phyloP scores from a whole-genome alignment of 148 eudicot genomes.

The Polygonum maritimum region DNA sequence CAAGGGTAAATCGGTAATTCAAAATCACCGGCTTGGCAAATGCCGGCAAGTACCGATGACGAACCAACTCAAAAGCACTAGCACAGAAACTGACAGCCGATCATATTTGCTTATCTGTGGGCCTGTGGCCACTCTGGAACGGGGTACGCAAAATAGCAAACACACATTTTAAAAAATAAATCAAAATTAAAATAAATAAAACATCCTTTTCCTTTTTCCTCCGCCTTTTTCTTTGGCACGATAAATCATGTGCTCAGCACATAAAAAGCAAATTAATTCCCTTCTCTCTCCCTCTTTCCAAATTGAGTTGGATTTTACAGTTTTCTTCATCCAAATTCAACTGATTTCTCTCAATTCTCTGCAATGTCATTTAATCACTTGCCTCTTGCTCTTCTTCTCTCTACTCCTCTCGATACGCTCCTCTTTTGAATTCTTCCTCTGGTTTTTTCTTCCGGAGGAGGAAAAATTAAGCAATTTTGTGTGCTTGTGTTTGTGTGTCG shows the following conservation, averaged over 20 bases:
- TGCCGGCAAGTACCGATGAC: not conserved
- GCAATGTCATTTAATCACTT: not conserved
- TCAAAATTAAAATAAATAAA: not conserved
- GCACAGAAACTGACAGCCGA: not conserved
- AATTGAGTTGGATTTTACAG: not conserved
- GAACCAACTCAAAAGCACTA: not conserved
- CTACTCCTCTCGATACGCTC: not conserved
- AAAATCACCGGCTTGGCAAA: not conserved
- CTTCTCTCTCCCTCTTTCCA: not conserved
- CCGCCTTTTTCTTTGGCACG: not conserved
- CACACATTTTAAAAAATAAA: not conserved
- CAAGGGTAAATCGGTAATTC: not conserved
- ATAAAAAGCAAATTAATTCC: not conserved
- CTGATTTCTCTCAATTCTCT: not conserved
- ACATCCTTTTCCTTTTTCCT: not conserved
- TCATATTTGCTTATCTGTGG: constrained; percentile 3
- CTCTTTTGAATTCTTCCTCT: not conserved
- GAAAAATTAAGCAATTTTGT: not conserved
- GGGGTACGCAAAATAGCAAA: not conserved
- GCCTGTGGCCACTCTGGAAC: constrained; percentile 2
- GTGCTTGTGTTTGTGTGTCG: not conserved
- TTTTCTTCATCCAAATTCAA: constrained; percentile 5
- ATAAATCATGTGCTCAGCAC: constrained; percentile 5
- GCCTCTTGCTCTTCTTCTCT: not conserved
- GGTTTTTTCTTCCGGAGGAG: not conserved